Evolutionary conservation across 2,329 filamentous ascomycete genomes (phyloP).

Genomic region (Botrytis fabae): DNA sequence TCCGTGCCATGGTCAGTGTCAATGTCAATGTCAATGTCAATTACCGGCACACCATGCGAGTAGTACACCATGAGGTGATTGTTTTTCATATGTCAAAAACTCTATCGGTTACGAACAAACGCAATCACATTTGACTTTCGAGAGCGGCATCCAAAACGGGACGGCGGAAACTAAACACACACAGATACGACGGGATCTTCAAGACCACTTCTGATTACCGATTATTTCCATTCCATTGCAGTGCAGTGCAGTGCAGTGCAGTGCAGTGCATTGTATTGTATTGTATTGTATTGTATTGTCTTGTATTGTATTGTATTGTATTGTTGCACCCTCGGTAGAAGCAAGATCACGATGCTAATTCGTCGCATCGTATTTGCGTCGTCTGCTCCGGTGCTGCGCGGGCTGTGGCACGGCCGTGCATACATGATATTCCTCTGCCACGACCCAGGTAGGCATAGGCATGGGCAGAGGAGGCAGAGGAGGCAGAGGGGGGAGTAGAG

Average conservation of each 20-base stretch:
- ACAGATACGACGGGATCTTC: background rate
- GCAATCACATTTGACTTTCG: background rate
- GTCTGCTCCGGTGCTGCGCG: constrained; percentile 5
- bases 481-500: background rate
- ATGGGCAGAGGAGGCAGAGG: background rate
- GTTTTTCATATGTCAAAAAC: background rate
- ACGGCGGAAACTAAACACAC: background rate
- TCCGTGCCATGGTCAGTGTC: background rate
- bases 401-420: constrained; percentile 24
- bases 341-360: background rate
- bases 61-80: background rate
- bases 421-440: constrained; percentile 5
- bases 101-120: background rate
- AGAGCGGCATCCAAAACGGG: background rate
- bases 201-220: background rate
- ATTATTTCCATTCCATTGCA: background rate
- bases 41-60: too few species aligned
- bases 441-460: background rate
- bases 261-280: too few species aligned
- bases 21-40: background rate
- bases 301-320: background rate
- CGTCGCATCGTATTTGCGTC: constrained; percentile 14
- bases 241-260: too few species aligned
- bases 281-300: too few species aligned
- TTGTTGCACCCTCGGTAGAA: constrained; percentile 2